phyloP scores from a whole-genome alignment of 345 rosid species.

The Eucalyptus tenuipes region DNA sequence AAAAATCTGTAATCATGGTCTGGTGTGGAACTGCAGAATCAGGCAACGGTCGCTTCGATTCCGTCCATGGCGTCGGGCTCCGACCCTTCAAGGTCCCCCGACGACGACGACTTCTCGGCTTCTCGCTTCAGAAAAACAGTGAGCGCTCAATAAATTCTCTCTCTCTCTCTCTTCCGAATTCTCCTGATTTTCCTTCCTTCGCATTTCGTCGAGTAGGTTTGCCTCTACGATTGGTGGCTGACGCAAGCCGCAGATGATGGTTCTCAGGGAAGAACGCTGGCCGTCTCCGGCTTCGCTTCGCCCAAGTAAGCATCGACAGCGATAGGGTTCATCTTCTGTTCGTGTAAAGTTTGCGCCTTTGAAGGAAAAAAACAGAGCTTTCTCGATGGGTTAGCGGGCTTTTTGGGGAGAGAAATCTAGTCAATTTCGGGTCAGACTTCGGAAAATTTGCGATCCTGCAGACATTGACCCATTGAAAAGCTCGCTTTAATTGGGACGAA shows the following conservation, averaged over 20 bases:
- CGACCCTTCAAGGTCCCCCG: not conserved
- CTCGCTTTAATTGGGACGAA: not conserved
- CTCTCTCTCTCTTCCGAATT: not conserved
- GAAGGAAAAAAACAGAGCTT: not conserved
- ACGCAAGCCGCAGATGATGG: not conserved
- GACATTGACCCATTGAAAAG: not conserved
- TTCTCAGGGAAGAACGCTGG: not conserved
- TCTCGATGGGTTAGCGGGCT: not conserved
- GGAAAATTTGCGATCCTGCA: not conserved
- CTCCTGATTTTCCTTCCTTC: not conserved
- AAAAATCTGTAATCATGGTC: not conserved
- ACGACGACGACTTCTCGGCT: not conserved
- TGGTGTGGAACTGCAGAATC: not conserved
- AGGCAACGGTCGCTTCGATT: not conserved
- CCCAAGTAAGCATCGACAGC: not conserved
- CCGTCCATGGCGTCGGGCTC: not conserved
- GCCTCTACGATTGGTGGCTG: not conserved
- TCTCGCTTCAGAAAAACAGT: not conserved
- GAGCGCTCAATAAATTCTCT: not conserved
- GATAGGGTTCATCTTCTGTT: not conserved
- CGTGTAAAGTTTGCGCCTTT: not conserved
- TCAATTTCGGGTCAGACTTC: not conserved
- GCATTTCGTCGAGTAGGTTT: not conserved
- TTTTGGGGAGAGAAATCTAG: not conserved
- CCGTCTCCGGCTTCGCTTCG: not conserved